phyloP scores from a whole-genome alignment of 2,329 filamentous ascomycete genomes.

The Xylaria sp. region DNA sequence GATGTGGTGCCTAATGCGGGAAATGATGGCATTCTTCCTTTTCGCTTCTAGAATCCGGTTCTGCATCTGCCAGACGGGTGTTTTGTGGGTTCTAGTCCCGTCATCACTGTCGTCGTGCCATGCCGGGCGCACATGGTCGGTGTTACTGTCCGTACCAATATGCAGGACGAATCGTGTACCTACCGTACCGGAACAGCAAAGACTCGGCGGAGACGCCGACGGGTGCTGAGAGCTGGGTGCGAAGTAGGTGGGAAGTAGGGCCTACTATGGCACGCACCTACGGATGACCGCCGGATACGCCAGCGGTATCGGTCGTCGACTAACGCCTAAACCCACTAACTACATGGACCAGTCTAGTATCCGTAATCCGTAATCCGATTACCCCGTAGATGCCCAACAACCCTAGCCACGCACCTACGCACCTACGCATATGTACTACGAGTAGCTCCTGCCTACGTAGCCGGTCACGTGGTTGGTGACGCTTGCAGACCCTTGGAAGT shows the following conservation, averaged over 20 bases:
- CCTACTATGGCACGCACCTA: too few species aligned
- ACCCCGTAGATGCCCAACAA: neutral
- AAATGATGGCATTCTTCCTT: conserved; percentile 6
- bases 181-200: neutral
- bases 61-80: neutral
- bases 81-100: neutral
- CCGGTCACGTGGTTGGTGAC: too few species aligned
- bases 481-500: too few species aligned
- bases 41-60: conserved; percentile 15
- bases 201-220: neutral
- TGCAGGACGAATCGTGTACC: neutral
- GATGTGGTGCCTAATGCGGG: neutral
- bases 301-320: neutral
- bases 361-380: neutral
- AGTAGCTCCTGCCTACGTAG: neutral
- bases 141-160: neutral
- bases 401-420: neutral
- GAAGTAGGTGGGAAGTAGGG: neutral
- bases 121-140: neutral
- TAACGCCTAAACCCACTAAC: neutral
- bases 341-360: neutral
- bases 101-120: neutral
- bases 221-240: neutral
- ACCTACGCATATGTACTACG: neutral
- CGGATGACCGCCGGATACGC: too few species aligned